Evolutionary conservation across 2,329 filamentous ascomycete genomes (phyloP), one percentile per base, ranked within the genome.

Genomic region (Davidsoniella australis): DNA sequence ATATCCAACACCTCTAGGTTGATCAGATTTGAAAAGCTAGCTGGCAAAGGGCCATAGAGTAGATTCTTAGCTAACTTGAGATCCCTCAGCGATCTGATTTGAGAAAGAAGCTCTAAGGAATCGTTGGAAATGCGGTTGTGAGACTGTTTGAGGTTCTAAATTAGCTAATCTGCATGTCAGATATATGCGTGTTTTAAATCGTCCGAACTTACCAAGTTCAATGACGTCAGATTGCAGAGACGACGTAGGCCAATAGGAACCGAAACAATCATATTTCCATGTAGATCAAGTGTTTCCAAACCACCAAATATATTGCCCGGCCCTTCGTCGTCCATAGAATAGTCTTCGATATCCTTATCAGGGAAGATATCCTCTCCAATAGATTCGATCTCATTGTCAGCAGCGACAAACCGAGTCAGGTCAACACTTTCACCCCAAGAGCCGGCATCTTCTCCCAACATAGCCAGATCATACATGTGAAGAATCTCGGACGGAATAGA

Each of bases 391-490:
- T 94, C 85, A 58, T 98, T 96, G 59, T 94, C 87, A 7, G 89
- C 87, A 5, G 84, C 87, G 55, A 91, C 76, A 45, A 96, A 78
- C 53, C 82, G 78, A 1, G 80, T 82, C 42, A 96, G 66, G 59
- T 96, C 89, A 9, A 96, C 85, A 52, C 83, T 82, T 62, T 96
- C 89, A 2, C 87, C 87, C 91, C 91, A 96, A 33, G 80, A 77
- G 9, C 78, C 74, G 36, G 73, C 76, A 18, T 73, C 67, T 10
- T 68, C 70, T 37, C 80, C 76, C 49, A 78, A 71, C 1, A 75
- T 72, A 48, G 87, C 79, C 16, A 85, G 69, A 57, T 87, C 83
- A 61, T 95, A 96, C 88, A 96, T 96, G 49, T 79, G 77, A 64
- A 94, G 67, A 0, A 96, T 83, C 59, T 93, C 85, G 1, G 75